Base-by-base conservation (phyloP, 1,284 basidiomycete species). In the Cerrena zonata region DNA sequence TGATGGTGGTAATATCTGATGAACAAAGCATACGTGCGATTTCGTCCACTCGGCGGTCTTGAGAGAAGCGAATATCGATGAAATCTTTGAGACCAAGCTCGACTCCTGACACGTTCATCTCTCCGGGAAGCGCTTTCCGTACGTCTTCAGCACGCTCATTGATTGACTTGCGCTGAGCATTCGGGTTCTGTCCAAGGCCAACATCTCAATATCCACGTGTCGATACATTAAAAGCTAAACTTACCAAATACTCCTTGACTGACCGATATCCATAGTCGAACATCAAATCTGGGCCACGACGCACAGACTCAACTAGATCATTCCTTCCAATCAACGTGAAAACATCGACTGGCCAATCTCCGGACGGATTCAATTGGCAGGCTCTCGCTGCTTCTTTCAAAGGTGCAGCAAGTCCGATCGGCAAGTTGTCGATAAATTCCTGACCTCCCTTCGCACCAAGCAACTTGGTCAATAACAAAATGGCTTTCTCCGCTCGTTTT, bases 1-100 rank as follows among this genome's bases (percentile, higher is more conserved):
- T 80, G 41, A 94, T 77, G 2, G 80, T 78, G 0, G 87, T 75
- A 22, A 86, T 66, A 1, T 69, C 72, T 1, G 87, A 87, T 0
- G 90, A 93, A 58, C 88, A 89, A 30, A 96, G 68, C 79, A 96
- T 89, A 1, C 91, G 78, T 18, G 87, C 85, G 7, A 93, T 90
- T 64, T 96, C 93, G 47, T 92, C 87, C 21, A 95, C 62, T 22
- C 93, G 77, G 34, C 86, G 78, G 68, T 96, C 93, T 56, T 90
- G 82, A 3, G 89, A 88, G 56, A 94, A 94, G 4, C 92, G 80
- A 48, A 93, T 86, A 50, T 84, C 82, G 0, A 87, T 83, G 63
- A 90, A 89, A 44, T 86, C 86, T 47, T 83, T 78, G 40, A 83
- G 65, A 47, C 80, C 80, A 4, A 89, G 69, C 53, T 90, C 88